Conservation (phyloP, 2,329 filamentous ascomycete genomes). For the Trichoderma endophyticum region DNA sequence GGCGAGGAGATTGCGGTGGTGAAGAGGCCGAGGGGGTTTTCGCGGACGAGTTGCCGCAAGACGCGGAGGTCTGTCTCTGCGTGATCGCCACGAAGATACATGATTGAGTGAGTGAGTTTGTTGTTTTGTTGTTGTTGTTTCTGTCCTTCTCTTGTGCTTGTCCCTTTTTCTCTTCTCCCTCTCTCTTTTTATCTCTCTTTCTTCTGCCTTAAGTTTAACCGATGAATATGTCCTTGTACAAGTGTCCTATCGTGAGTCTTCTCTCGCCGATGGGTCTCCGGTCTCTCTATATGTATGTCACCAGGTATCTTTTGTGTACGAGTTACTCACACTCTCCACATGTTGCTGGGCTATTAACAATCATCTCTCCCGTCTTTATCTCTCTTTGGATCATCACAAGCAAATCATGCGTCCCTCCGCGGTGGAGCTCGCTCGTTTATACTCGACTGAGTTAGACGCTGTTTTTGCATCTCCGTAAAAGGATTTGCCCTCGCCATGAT, state of each 20-base stretch:
- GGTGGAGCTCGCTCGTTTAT: slow-evolving; percentile 13
- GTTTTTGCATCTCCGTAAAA: slow-evolving; percentile 3
- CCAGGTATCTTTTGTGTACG: background rate
- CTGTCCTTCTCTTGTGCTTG: background rate
- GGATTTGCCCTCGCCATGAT: background rate
- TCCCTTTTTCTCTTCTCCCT: background rate
- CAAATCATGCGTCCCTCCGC: background rate
- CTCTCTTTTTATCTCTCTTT: background rate
- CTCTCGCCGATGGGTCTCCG: background rate
- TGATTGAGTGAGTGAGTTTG: slow-evolving; percentile 29
- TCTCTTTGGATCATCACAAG: background rate
- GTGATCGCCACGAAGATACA: slow-evolving; percentile 57
- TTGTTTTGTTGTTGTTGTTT: background rate
- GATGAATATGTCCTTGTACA: background rate
- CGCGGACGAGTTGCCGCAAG: slow-evolving; percentile 54
- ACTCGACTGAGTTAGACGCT: slow-evolving; percentile 5
- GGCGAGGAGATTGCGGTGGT: slow-evolving; percentile 58
- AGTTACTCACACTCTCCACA: background rate
- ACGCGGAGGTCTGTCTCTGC: slow-evolving; percentile 47
- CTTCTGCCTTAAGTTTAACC: background rate
- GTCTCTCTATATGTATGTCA: background rate
- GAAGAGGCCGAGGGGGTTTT: slow-evolving; percentile 60
- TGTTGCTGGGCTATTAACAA: background rate
- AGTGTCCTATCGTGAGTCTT: background rate
- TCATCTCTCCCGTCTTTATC: background rate